These are phyloP conservation scores for Coffea humblotiana DNA, from an alignment of 305 asterid species.

Conservation along the genomic window DNA sequence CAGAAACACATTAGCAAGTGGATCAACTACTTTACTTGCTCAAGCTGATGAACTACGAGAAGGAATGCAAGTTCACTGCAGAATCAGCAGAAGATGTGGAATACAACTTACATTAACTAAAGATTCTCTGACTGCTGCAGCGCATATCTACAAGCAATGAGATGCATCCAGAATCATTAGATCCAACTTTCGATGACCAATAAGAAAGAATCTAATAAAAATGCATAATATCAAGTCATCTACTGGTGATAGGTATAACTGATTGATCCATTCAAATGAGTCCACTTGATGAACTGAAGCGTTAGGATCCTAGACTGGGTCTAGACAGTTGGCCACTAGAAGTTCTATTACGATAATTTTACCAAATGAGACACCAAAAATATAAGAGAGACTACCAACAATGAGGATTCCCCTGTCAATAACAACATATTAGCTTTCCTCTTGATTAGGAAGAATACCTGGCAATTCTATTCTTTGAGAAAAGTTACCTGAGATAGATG, in stretches of 20 bases:
- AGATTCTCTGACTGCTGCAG: constrained; percentile 37
- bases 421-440: not conserved
- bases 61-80: not conserved
- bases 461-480: not conserved
- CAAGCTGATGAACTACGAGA: constrained; percentile 3
- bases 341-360: not conserved
- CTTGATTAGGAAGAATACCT: not conserved
- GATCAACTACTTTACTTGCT: not conserved
- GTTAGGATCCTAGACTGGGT: constrained; percentile 3
- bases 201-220: constrained; percentile 1
- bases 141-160: constrained; percentile 30
- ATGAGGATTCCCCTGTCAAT: not conserved
- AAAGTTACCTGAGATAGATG: constrained; percentile 62
- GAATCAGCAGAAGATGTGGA: constrained; percentile 6
- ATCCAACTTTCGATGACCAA: not conserved
- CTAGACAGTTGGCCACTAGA: not conserved
- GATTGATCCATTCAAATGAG: constrained; percentile 4
- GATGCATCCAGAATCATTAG: constrained; percentile 10
- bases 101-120: constrained; percentile 37
- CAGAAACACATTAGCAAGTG: constrained; percentile 13
- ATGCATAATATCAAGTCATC: constrained; percentile 9
- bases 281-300: constrained; percentile 10
- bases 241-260: not conserved
- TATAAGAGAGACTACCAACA: not conserved
- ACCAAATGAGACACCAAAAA: not conserved